Evolutionary conservation across 331 rosid genomes (phyloP).

Genomic region (Cucumis variabilis): DNA sequence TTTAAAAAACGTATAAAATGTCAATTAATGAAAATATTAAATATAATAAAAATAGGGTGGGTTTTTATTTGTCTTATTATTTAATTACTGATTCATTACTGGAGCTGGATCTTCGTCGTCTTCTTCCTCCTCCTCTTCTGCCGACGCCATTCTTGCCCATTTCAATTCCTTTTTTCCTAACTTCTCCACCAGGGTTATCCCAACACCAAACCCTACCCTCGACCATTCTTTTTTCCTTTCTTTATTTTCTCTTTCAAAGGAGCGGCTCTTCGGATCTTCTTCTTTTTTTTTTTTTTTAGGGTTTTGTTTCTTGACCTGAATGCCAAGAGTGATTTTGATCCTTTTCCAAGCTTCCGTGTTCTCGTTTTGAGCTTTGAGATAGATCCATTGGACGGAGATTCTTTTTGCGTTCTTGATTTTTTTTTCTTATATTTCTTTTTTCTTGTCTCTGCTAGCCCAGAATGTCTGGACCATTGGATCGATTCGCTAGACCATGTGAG

Average conservation of each 20-base stretch:
- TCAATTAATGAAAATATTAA: neutral
- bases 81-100: conserved; percentile 20
- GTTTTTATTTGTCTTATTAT: conserved; percentile 19
- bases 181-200: neutral
- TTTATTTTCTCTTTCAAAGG: neutral
- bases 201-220: neutral
- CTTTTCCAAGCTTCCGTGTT: neutral
- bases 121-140: neutral
- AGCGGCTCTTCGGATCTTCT: neutral
- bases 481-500: conserved; percentile 95
- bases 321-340: neutral
- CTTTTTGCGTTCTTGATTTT: conserved; percentile 13
- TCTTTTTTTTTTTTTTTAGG: neutral
- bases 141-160: conserved; percentile 20
- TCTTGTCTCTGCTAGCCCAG: conserved; percentile 2
- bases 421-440: neutral
- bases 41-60: neutral
- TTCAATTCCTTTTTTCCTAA: neutral
- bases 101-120: conserved; percentile 31
- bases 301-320: neutral
- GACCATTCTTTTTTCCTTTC: neutral
- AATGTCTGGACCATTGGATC: conserved; percentile 93
- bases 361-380: neutral
- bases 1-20: neutral
- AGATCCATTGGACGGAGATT: conserved; percentile 12